phyloP scores from a whole-genome alignment of 1,284 basidiomycete species.

The Mycena sp. region DNA sequence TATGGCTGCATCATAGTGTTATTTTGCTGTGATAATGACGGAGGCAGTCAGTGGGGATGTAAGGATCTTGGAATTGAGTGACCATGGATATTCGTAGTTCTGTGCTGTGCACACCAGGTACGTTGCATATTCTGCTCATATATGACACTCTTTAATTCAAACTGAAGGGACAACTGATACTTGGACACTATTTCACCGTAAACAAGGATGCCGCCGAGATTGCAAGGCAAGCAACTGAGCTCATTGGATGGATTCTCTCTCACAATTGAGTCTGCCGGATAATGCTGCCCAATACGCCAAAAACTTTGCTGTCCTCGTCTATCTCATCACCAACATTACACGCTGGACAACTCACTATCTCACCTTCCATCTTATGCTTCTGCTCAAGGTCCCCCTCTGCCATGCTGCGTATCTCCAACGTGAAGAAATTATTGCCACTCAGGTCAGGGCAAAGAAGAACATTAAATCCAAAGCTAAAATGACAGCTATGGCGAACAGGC shows the following conservation, averaged over 20 bases:
- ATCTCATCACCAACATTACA: constrained; percentile 39
- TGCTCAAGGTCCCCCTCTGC: constrained; percentile 32
- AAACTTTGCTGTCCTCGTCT: constrained; percentile 32
- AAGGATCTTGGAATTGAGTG: constrained; percentile 30
- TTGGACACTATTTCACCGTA: constrained; percentile 37
- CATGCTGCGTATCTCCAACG: constrained; percentile 30
- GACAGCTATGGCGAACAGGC: neutral
- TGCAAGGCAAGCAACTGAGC: constrained; percentile 32
- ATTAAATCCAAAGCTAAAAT: constrained; percentile 24
- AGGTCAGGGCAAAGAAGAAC: constrained; percentile 39
- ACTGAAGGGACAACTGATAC: constrained; percentile 37
- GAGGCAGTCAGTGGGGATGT: constrained; percentile 35
- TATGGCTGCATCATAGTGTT: constrained; percentile 32
- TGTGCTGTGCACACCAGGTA: constrained; percentile 36
- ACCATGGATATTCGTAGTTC: constrained; percentile 32
- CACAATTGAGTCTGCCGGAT: constrained; percentile 36
- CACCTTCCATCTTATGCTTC: constrained; percentile 33
- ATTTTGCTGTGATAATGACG: constrained; percentile 38
- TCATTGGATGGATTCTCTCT: constrained; percentile 36
- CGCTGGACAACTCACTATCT: constrained; percentile 40
- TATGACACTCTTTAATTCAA: neutral
- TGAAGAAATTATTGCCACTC: constrained; percentile 34
- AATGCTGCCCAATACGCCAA: constrained; percentile 31
- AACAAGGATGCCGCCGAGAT: constrained; percentile 31
- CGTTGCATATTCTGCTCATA: constrained; percentile 6